A percentile compares a stretch with the other conserved stretches of the same genome.
Evolutionary conservation across 2,329 filamentous ascomycete species (phyloP).

Genomic region (Penicillium digitatum): DNA sequence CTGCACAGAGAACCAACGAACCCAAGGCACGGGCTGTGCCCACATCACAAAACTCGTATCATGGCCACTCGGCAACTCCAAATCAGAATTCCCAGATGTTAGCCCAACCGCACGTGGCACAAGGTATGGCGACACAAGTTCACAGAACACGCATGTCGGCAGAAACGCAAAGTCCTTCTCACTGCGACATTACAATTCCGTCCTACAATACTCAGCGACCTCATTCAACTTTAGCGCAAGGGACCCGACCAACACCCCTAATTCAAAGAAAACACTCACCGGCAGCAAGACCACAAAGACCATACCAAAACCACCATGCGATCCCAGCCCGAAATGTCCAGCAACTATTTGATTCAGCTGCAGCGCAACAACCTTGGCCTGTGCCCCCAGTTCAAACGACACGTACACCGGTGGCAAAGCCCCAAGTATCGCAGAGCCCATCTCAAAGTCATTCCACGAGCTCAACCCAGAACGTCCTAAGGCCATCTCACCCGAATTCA

Average conservation of each 20-base stretch:
- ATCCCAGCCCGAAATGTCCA: background rate
- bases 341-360: no score
- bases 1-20: background rate
- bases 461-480: background rate
- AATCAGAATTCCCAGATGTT: background rate
- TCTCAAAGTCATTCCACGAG: background rate
- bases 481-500: background rate
- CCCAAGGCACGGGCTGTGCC: background rate
- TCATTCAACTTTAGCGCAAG: background rate
- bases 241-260: background rate
- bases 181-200: background rate
- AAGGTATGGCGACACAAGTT: background rate
- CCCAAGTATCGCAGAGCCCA: background rate
- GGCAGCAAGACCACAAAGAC: background rate
- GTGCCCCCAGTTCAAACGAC: background rate
- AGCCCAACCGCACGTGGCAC: background rate
- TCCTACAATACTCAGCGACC: background rate
- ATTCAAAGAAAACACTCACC: background rate
- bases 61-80: background rate
- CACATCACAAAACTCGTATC: background rate
- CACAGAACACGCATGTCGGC: background rate
- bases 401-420: background rate
- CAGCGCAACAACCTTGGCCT: background rate
- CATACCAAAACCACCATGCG: background rate
- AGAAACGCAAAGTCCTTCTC: background rate